These are phyloP conservation scores for Colletotrichum spaethianum DNA, from an alignment of 2,329 filamentous ascomycete genomes.

Conservation along the genomic window DNA sequence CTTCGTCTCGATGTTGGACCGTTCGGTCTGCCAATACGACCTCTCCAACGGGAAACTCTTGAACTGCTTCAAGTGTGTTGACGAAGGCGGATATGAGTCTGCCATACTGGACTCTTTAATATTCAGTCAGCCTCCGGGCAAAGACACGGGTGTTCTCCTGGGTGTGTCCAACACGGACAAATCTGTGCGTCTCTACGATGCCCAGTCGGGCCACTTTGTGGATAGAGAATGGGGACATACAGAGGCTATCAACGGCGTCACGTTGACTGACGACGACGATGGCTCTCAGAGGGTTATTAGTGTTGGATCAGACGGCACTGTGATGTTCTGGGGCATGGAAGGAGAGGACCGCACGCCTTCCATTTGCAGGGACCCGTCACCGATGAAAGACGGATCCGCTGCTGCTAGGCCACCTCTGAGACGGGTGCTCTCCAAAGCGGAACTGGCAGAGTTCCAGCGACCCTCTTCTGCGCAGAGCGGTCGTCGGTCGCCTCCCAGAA, in stretches of 20 bases:
- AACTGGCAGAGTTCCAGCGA: conserved; percentile 84
- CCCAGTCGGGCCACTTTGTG: conserved; percentile 81
- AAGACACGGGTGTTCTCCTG: conserved; percentile 77
- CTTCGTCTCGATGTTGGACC: conserved; percentile 73
- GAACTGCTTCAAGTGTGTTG: conserved; percentile 85
- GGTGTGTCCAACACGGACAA: conserved; percentile 97
- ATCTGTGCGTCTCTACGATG: conserved; percentile 91
- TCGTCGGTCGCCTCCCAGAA: conserved; percentile 69
- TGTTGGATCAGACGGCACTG: conserved; percentile 83
- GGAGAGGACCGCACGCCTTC: conserved; percentile 60
- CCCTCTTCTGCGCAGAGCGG: conserved; percentile 62
- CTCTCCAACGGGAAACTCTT: conserved; percentile 78
- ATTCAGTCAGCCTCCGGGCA: conserved; percentile 69
- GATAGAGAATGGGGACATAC: conserved; percentile 96
- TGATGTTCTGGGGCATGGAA: conserved; percentile 82
- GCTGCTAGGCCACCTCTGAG: conserved; percentile 81
- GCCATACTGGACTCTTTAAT: conserved; percentile 87
- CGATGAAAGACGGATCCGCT: conserved; percentile 63
- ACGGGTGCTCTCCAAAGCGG: conserved; percentile 87
- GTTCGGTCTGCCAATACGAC: conserved; percentile 73
- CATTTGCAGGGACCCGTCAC: conserved; percentile 67
- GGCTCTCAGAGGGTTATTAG: conserved; percentile 75
- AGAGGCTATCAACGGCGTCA: conserved; percentile 89
- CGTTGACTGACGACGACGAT: conserved; percentile 75
- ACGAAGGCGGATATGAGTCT: conserved; percentile 84